These are phyloP conservation scores for Patellifolia procumbens DNA, from an alignment of 179 eudicot species.

Conservation along the genomic window DNA sequence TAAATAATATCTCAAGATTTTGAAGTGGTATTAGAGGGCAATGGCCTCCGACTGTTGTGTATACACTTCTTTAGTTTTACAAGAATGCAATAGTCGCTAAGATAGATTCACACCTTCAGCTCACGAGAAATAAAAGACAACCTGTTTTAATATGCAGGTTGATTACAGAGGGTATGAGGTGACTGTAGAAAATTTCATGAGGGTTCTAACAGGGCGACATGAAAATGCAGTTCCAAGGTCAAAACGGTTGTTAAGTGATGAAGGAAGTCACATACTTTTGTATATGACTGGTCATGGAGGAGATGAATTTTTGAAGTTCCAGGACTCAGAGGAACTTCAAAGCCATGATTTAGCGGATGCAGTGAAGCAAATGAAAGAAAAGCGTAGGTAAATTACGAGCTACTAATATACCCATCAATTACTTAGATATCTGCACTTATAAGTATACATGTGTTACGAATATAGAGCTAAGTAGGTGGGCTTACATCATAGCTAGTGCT, in stretches of 20 bases:
- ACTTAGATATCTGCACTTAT: neutral
- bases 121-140: neutral
- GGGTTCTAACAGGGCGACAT: conserved; percentile 93
- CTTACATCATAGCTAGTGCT: neutral
- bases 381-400: conserved; percentile 59
- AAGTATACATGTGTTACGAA: conserved; percentile 8
- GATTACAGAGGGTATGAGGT: conserved; percentile 99
- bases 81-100: neutral
- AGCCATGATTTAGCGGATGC: conserved; percentile 99
- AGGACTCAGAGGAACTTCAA: conserved; percentile 97
- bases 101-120: neutral
- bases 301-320: conserved; percentile 95
- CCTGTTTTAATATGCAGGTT: conserved; percentile 52
- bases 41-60: neutral
- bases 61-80: neutral
- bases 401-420: neutral
- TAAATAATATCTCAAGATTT: neutral
- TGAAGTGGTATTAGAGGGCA: neutral
- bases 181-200: conserved; percentile 87
- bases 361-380: conserved; percentile 98
- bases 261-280: conserved; percentile 92
- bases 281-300: conserved; percentile 99
- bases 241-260: conserved; percentile 90
- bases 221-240: conserved; percentile 95
- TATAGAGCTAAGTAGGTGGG: conserved; percentile 1